Evolutionary conservation across 2,329 filamentous ascomycete species (phyloP), one percentile per base, ranked within the genome.

Genomic region (Colletotrichum tropicicola): DNA sequence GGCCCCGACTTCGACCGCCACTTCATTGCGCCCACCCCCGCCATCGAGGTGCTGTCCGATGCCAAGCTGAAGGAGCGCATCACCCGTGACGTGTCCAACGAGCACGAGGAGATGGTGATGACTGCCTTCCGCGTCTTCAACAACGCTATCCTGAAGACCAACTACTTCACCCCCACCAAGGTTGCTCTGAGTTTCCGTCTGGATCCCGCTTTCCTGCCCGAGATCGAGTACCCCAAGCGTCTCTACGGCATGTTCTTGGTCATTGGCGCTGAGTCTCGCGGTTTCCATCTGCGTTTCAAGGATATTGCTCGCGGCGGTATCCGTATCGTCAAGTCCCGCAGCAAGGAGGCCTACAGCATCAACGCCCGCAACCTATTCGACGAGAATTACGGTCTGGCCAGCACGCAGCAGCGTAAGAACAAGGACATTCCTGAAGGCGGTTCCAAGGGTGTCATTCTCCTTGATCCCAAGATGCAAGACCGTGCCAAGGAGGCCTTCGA

Each of bases 391-490:
- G 97, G 96, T 68, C 87, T 99, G 66, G 95, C 96, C 69, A 98
- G 97, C 80, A 99, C 96, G 0, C 96, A 99, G 80, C 96, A 99
- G 82, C 93, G 96, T 75, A 99, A 99, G 88, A 99, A 99, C 87
- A 99, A 99, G 85, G 96, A 99, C 74, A 99, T 99, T 55, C 96
- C 96, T 3, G 96, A 99, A 82, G 96, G 96, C 69, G 96, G 96
- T 59, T 97, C 95, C 73, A 99, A 99, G 84, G 96, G 96, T 82
- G 96, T 99, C 62, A 95, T 99, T 66, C 87, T 99, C 48, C 89
- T 99, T 41, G 95, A 99, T 78, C 89, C 93, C 68, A 91, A 94
- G 76, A 94, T 98, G 80, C 96, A 99, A 80, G 93, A 98, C 79
- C 97, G 95, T 82, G 91, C 91, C 17, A 88, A 87, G 49, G 94